phyloP scores from a whole-genome alignment of 148 eudicot genomes.

The Nyssa sinensis region DNA sequence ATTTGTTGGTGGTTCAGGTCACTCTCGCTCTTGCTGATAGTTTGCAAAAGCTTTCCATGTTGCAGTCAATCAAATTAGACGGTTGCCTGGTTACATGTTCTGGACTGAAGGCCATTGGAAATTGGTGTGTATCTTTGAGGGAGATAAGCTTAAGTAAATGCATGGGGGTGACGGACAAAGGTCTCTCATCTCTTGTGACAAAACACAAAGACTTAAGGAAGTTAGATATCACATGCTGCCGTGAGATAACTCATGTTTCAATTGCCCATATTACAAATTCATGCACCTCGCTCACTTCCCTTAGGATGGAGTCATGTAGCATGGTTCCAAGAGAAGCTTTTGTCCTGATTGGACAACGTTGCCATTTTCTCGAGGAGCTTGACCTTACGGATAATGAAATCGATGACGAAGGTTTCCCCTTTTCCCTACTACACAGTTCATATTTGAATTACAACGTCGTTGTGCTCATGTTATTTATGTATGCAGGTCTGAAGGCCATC shows the following conservation, averaged over 20 bases:
- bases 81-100: slow-evolving; percentile 77
- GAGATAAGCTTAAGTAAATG: slow-evolving; percentile 92
- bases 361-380: slow-evolving; percentile 81
- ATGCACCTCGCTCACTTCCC: slow-evolving; percentile 63
- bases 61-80: slow-evolving; percentile 77
- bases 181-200: slow-evolving; percentile 67
- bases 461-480: slow-evolving; percentile 12
- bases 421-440: slow-evolving; percentile 10
- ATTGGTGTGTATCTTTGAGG: slow-evolving; percentile 55
- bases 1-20: slow-evolving; percentile 51
- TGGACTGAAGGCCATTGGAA: slow-evolving; percentile 77
- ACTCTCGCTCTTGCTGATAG: slow-evolving; percentile 70
- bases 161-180: slow-evolving; percentile 81
- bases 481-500: slow-evolving; percentile 74
- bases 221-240: slow-evolving; percentile 88
- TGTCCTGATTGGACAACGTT: slow-evolving; percentile 71
- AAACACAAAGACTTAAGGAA: slow-evolving; percentile 66
- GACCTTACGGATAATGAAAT: slow-evolving; percentile 89
- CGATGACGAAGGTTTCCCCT: slow-evolving; percentile 69
- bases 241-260: slow-evolving; percentile 67
- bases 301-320: slow-evolving; percentile 82
- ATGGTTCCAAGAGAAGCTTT: slow-evolving; percentile 74
- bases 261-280: slow-evolving; percentile 62
- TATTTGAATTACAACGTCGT: neutral
- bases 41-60: slow-evolving; percentile 67